Evolutionary conservation across 257 asterid species (phyloP).

Genomic region (Salvia splendens): DNA sequence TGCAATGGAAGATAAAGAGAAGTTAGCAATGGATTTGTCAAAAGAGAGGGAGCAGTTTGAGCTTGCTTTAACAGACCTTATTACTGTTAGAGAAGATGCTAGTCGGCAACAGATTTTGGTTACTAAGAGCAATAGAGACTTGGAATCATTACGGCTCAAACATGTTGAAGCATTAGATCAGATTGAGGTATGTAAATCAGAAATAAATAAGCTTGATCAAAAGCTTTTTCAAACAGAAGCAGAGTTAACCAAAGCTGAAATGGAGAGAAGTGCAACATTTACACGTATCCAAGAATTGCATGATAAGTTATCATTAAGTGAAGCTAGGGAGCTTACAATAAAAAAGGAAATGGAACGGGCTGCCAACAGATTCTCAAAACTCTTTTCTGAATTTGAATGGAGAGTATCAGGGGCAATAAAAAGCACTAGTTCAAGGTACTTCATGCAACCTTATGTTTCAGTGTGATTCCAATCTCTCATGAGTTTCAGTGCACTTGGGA

Average conservation of each 20-base stretch:
- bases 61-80: conserved; percentile 50
- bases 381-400: conserved; percentile 59
- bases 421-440: conserved; percentile 58
- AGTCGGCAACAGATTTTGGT: conserved; percentile 43
- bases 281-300: conserved; percentile 53
- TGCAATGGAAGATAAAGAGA: conserved; percentile 52
- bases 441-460: conserved; percentile 23
- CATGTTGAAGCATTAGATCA: conserved; percentile 23
- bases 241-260: conserved; percentile 46
- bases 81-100: conserved; percentile 46
- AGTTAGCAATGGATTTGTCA: conserved; percentile 40
- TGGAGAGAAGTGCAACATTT: conserved; percentile 43
- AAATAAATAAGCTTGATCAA: conserved; percentile 40
- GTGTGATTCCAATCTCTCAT: too few relatives aligned
- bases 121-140: conserved; percentile 33
- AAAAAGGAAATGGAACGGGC: conserved; percentile 51
- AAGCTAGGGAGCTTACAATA: conserved; percentile 52
- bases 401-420: conserved; percentile 43
- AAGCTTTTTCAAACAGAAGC: conserved; percentile 46
- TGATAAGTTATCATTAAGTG: conserved; percentile 36
- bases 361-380: conserved; percentile 42
- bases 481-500: background rate
- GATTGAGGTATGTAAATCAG: conserved; percentile 43
- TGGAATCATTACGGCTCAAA: too few relatives aligned
- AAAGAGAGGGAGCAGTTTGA: conserved; percentile 53